Percentiles rank a stretch among this genome's conserved stretches.
These are phyloP conservation scores for Suillus weaverae DNA, from an alignment of 768 basidiomycete species.

Conservation along the genomic window DNA sequence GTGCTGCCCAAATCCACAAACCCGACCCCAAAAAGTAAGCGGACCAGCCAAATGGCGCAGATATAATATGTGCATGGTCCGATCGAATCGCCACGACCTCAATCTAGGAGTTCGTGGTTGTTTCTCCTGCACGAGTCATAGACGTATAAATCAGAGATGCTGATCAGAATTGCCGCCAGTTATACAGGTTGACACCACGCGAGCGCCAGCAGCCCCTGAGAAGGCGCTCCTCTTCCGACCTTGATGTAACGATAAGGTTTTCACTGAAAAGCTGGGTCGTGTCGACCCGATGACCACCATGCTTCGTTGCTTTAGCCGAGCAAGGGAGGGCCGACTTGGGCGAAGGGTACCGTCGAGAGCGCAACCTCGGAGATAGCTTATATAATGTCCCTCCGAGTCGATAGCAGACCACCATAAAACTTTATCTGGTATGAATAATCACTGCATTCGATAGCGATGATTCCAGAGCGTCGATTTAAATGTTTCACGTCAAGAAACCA, in stretches of 20 bases:
- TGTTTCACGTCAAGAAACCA: neutral
- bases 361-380: neutral
- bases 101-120: constrained; percentile 8
- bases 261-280: constrained; percentile 2
- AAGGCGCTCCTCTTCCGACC: constrained; percentile 17
- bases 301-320: neutral
- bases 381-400: neutral
- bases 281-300: neutral
- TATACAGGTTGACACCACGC: constrained; percentile 14
- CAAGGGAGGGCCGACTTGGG: constrained; percentile 11
- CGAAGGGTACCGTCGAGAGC: neutral
- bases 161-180: constrained; percentile 9
- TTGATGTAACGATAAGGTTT: constrained; percentile 14
- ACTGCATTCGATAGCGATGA: neutral
- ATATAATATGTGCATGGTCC: constrained; percentile 13
- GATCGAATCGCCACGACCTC: constrained; percentile 17
- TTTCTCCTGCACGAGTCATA: constrained; percentile 11
- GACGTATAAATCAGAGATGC: neutral
- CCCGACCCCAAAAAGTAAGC: constrained; percentile 10
- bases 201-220: constrained; percentile 7
- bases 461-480: neutral
- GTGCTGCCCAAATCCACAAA: neutral
- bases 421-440: neutral
- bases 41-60: constrained; percentile 16
- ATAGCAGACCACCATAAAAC: neutral